phyloP scores from a whole-genome alignment of 495 filamentous ascomycete species.

The Neurospora sp. region DNA sequence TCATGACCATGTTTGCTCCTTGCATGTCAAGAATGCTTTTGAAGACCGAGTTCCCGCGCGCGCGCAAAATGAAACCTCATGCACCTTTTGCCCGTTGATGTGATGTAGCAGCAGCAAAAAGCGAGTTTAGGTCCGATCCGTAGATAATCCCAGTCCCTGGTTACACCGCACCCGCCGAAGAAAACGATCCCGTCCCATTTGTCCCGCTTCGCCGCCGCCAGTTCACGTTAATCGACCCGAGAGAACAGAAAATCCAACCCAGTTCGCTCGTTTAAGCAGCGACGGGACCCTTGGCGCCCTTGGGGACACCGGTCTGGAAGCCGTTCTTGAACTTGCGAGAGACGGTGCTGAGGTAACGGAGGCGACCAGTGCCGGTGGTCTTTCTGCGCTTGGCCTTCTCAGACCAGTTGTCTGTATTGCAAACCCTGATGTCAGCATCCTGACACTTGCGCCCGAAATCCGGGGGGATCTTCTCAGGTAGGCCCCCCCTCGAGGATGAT shows the following conservation, averaged over 20 bases:
- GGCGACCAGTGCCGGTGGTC: constrained; percentile 92
- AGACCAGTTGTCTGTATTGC: constrained; percentile 80
- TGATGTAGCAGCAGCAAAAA: constrained; percentile 20
- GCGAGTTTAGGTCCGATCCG: constrained; percentile 15
- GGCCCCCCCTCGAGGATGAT: not conserved
- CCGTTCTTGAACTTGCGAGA: constrained; percentile 89
- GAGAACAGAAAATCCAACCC: not conserved
- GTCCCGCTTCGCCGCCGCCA: constrained; percentile 11
- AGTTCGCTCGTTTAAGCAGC: constrained; percentile 16
- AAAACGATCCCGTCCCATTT: constrained; percentile 17
- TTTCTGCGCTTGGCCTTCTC: constrained; percentile 99
- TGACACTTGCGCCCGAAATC: not conserved
- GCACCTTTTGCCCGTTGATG: constrained; percentile 19
- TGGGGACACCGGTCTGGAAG: constrained; percentile 83
- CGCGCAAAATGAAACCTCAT: constrained; percentile 19
- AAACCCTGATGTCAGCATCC: constrained; percentile 9
- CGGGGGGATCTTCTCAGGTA: not conserved
- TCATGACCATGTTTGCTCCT: constrained; percentile 21
- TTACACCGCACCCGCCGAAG: constrained; percentile 23
- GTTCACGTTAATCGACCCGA: constrained; percentile 8
- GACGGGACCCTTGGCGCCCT: constrained; percentile 63
- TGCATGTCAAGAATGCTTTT: constrained; percentile 13
- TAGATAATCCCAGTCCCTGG: constrained; percentile 15
- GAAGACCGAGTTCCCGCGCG: constrained; percentile 19
- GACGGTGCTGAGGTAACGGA: constrained; percentile 82